Conservation (phyloP, 2,329 filamentous ascomycete species). For the Cordyceps fumosorosea region DNA sequence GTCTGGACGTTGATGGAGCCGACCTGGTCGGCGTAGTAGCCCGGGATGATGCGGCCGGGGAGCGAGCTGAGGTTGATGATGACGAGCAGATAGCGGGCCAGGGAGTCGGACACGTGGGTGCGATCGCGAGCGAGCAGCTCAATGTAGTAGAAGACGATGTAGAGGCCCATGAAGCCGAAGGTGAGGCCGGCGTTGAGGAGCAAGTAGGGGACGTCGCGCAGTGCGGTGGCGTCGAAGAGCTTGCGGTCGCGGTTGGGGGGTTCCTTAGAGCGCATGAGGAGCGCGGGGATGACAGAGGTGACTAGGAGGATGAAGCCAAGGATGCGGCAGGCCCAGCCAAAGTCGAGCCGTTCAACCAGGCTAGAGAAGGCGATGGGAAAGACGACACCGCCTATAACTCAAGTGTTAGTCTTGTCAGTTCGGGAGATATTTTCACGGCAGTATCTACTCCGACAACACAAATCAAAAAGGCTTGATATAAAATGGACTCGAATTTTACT, state of each 20-base stretch:
- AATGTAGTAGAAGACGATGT: constrained; percentile 44
- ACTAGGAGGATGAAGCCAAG: constrained; percentile 38
- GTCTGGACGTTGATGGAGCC: constrained; percentile 35
- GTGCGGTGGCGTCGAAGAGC: constrained; percentile 30
- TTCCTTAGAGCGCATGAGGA: constrained; percentile 26
- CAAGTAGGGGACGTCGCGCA: constrained; percentile 31
- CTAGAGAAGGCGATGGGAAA: constrained; percentile 31
- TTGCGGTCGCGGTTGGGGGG: neutral
- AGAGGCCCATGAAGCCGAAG: constrained; percentile 38
- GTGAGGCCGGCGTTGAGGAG: constrained; percentile 30
- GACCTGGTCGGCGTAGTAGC: constrained; percentile 34
- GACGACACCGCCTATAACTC: constrained; percentile 14
- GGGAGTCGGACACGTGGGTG: constrained; percentile 31
- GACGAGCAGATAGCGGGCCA: constrained; percentile 40
- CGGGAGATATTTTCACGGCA: too few species aligned
- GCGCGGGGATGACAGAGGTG: constrained; percentile 27
- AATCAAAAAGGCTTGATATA: too few species aligned
- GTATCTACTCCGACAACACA: too few species aligned
- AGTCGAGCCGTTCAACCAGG: constrained; percentile 45
- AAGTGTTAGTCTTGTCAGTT: neutral
- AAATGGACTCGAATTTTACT: too few species aligned
- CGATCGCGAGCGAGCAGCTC: constrained; percentile 34
- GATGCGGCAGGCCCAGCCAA: constrained; percentile 43
- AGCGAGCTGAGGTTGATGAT: constrained; percentile 46
- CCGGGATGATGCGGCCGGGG: constrained; percentile 41